Conservation (phyloP, 2,329 filamentous ascomycete genomes). For the Cladosporium colombiae region DNA sequence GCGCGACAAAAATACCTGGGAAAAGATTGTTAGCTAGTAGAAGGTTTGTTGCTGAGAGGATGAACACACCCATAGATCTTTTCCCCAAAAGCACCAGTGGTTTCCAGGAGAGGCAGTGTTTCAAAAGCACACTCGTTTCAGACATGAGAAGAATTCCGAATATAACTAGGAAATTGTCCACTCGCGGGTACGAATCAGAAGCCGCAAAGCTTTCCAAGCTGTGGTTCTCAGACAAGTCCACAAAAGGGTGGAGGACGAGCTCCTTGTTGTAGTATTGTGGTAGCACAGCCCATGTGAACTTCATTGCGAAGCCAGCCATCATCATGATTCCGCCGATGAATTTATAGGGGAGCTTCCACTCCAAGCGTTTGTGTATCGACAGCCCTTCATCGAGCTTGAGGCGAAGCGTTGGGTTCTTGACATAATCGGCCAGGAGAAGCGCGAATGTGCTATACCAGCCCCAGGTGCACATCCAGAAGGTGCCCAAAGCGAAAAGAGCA, state of each 20-base stretch:
- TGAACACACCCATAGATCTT: conserved; percentile 33
- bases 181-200: conserved; percentile 29
- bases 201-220: conserved; percentile 23
- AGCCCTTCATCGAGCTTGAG: conserved; percentile 27
- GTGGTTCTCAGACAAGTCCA: conserved; percentile 29
- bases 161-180: conserved; percentile 36
- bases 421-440: conserved; percentile 31
- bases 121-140: conserved; percentile 25
- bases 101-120: conserved; percentile 29
- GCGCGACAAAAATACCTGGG: conserved; percentile 33
- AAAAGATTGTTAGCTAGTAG: conserved; percentile 3
- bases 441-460: conserved; percentile 35
- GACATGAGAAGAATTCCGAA: conserved; percentile 29
- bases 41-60: not conserved
- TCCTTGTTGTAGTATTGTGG: conserved; percentile 31
- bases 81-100: conserved; percentile 30
- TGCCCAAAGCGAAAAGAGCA: conserved; percentile 31
- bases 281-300: conserved; percentile 30
- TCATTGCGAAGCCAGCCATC: conserved; percentile 29
- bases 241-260: conserved; percentile 32
- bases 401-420: conserved; percentile 26
- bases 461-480: conserved; percentile 36
- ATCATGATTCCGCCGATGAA: conserved; percentile 22
- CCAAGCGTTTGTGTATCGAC: conserved; percentile 25
- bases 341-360: conserved; percentile 25